phyloP scores from a whole-genome alignment of 148 eudicot species.

The Beta vulgaris region DNA sequence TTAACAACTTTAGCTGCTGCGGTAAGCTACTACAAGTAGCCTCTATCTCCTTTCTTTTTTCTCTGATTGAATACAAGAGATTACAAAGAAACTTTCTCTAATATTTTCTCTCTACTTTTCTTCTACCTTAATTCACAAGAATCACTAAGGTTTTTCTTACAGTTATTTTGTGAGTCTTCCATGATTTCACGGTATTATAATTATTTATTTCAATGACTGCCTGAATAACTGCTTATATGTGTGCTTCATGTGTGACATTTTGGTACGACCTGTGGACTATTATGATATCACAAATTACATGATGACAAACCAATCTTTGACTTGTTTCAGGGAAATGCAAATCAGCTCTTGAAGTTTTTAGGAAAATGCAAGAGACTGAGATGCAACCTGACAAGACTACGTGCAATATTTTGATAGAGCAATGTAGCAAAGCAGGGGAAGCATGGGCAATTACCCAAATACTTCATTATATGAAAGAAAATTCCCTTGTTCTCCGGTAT shows the following conservation, averaged over 20 bases:
- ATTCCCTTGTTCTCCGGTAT: slow-evolving; percentile 62
- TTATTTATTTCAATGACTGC: background rate
- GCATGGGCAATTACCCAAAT: slow-evolving; percentile 49
- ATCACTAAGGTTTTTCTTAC: background rate
- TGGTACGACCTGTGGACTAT: background rate
- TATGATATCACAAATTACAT: background rate
- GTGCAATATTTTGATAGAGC: slow-evolving; percentile 76
- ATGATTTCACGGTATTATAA: background rate
- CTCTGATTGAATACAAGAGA: no score
- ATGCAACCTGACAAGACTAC: slow-evolving; percentile 82
- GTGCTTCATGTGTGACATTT: background rate
- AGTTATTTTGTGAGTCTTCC: background rate
- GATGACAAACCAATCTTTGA: background rate
- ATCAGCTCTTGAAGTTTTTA: slow-evolving; percentile 61
- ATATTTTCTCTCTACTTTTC: no score
- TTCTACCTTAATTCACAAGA: no score
- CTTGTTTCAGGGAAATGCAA: slow-evolving; percentile 54
- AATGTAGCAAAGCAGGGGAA: slow-evolving; percentile 54
- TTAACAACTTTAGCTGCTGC: no score
- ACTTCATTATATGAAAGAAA: slow-evolving; percentile 74
- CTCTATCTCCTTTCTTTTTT: no score
- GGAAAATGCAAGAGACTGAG: slow-evolving; percentile 75
- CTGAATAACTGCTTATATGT: background rate
- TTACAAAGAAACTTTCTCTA: no score
- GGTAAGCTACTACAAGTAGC: no score